Evolutionary conservation across 768 basidiomycete species (phyloP), one percentile per base, ranked within the genome.

Genomic region (Mycena indigotica): DNA sequence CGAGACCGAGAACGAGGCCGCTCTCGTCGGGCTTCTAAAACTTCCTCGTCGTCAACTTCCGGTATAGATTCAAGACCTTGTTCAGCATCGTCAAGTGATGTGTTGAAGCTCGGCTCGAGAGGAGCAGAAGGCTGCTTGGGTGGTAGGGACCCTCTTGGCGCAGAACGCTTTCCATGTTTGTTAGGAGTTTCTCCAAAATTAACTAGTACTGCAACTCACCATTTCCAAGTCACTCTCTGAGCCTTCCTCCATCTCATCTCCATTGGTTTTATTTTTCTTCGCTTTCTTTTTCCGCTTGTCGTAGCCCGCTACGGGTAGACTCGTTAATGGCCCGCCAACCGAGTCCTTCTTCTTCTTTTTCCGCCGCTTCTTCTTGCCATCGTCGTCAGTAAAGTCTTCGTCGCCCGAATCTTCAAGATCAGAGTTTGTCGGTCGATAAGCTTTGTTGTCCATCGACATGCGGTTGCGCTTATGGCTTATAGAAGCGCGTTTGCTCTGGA

Each of bases 401-500:
- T 86, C n/a, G n/a, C n/a, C 84, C 6, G 82, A 80, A 38, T 75
- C 78, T 38, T 91, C 89, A 29, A 83, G 63, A 62, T 89, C 88
- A 6, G 86, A 88, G 54, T 70, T 69, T 1, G 84, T 72, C 19
- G 91, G 91, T 52, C 81, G 81, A 65, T 93, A 94, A 0, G 91
- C 91, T 69, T 88, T 90, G 73, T 93, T 91, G 69, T 93, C 92
- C 23, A 75, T 66, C 0, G 88, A 88, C 60, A 91, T 89, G 28
- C 86, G 83, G 63, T 79, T 80, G 24, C 84, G 82, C 67, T 77
- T 82, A 60, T 79, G 73, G 6, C 65, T 66, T 1, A 73, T 66
- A 23, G 65, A 60, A 10, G 69, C 60, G 23, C 63, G 54, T 50
- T 50, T 70, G 66, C 58, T 67, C 58, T 84, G 79, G 62, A 77